Conservation (phyloP, 208 protist genomes). For the Leishmania turanica region DNA sequence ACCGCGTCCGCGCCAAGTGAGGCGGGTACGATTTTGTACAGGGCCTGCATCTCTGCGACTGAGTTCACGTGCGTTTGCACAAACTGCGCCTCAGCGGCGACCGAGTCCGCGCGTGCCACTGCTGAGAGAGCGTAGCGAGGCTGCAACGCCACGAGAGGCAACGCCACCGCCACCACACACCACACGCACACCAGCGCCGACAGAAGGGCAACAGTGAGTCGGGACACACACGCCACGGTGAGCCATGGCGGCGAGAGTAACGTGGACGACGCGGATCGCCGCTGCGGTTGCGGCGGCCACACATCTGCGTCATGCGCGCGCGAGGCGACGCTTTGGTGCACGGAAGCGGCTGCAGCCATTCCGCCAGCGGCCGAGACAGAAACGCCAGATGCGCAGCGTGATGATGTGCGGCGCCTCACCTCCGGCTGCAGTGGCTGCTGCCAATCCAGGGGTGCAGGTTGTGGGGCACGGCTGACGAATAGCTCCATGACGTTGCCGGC, state of each 20-base stretch:
- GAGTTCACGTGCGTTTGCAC: constrained; percentile 60
- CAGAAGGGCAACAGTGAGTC: constrained; percentile 1
- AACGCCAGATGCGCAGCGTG: not conserved
- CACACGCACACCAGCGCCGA: constrained; percentile 1
- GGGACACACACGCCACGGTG: not conserved
- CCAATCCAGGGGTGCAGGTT: not conserved
- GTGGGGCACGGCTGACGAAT: not conserved
- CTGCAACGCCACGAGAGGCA: constrained; percentile 33
- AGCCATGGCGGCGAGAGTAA: not conserved
- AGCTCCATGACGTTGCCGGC: constrained; percentile 9
- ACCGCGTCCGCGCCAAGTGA: constrained; percentile 43
- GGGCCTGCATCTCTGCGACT: constrained; percentile 63
- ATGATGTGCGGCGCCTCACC: not conserved
- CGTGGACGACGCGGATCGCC: constrained; percentile 11
- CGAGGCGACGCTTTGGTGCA: not conserved
- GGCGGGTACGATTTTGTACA: constrained; percentile 55
- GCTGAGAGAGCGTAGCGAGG: constrained; percentile 10
- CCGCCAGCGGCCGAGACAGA: not conserved
- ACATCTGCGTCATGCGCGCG: not conserved
- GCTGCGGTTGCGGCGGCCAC: constrained; percentile 2
- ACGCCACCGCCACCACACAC: constrained; percentile 7
- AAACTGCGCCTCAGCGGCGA: constrained; percentile 31
- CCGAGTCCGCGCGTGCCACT: constrained; percentile 1
- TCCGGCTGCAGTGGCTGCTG: not conserved
- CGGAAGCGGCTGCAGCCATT: not conserved